These are phyloP conservation scores for Yarrowia bubula DNA, from an alignment of 805 yeast genomes.

Conservation along the genomic window DNA sequence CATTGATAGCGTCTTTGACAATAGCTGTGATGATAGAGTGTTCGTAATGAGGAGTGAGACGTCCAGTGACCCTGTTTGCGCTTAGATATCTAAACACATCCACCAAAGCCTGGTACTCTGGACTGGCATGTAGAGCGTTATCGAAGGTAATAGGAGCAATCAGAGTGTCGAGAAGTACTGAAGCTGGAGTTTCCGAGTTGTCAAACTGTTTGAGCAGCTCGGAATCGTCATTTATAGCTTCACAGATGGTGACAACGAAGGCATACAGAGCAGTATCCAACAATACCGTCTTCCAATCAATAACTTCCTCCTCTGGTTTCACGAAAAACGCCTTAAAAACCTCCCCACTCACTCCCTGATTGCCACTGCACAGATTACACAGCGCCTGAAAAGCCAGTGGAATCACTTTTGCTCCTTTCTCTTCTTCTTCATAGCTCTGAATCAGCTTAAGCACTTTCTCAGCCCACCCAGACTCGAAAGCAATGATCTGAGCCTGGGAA, in stretches of 20 bases:
- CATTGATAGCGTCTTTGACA: constrained; percentile 12
- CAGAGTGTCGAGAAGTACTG: not conserved
- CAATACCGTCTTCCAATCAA: not conserved
- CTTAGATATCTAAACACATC: not conserved
- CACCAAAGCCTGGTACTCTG: constrained; percentile 17
- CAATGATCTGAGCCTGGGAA: constrained; percentile 7
- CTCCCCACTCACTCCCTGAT: not conserved
- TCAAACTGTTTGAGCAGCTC: constrained; percentile 10
- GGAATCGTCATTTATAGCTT: not conserved
- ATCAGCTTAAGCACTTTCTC: not conserved
- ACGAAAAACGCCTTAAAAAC: not conserved
- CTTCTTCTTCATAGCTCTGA: not conserved
- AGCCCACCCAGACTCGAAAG: constrained; percentile 9
- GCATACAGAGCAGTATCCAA: constrained; percentile 5
- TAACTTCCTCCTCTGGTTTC: not conserved
- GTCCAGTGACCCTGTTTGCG: not conserved
- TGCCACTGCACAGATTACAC: constrained; percentile 21
- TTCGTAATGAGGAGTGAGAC: not conserved
- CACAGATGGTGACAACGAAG: constrained; percentile 13
- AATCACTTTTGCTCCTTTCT: not conserved
- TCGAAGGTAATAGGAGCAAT: constrained; percentile 6
- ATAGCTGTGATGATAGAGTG: not conserved
- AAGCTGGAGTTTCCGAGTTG: not conserved
- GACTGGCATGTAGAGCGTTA: not conserved
- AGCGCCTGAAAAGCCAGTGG: constrained; percentile 15